Base-by-base conservation (phyloP, 805 yeast species). In the Wickerhamomyces pijperi region DNA sequence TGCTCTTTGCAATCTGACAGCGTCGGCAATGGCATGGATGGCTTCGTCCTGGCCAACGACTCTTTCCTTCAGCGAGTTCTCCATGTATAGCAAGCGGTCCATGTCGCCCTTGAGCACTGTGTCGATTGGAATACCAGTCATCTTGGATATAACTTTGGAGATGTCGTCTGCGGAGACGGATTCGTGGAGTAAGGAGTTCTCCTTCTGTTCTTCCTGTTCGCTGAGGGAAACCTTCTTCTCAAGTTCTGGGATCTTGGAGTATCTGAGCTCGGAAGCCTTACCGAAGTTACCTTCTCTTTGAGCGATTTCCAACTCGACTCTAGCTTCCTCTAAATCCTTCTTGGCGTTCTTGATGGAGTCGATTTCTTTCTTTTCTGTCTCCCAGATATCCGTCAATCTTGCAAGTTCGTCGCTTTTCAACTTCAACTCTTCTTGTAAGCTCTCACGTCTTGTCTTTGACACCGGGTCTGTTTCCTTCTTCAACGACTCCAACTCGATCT, bases 21-120 rank as follows among this genome's bases (percentile, higher is more conserved):
- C 96, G 59, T 88, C 95, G 0, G 96, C 72, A 37, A 90, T 81
- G 0, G 95, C 82, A 42, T 73, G 71, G 34, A 92, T 86, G 0
- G 97, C 97, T 54, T 86, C 95, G 54, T 90, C 95, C 60, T 90
- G 98, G 6, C 98, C 97, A 45, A 90, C 77, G 20, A 90, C 97
- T 44, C 85, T 77, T 45, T 72, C 71, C 51, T 76, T 76, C 48
- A 90, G 61, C 0, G 84, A 74, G 5, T 72, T 67, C 58, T 88
- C 97, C 97, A 92, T 92, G 58, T 71, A 82, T 39, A 90, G 59
- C 39, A 90, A 68, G 57, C 88, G 81, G 55, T 90, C 97, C 61
- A 85, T 86, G 56, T 90, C 98, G 36, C 97, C 97, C 58, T 83
- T 83, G 79, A 92, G 71, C 48, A 90, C 76, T 25, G 87, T 83